These are phyloP conservation scores for Lactarius psammicola DNA, from an alignment of 768 basidiomycete species.

Conservation along the genomic window DNA sequence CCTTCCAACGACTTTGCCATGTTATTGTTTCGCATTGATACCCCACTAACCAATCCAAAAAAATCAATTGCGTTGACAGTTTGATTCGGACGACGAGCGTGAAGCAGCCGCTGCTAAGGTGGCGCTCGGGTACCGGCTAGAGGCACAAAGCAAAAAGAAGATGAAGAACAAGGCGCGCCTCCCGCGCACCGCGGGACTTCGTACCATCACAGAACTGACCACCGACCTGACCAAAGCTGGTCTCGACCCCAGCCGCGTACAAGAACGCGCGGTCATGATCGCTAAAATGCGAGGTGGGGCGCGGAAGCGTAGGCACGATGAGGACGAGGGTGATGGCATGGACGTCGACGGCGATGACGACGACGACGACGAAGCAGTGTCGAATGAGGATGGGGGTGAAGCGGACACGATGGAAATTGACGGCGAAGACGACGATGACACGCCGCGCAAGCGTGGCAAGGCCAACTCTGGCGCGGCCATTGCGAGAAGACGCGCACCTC, in stretches of 20 bases:
- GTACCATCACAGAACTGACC: slow-evolving; percentile 71
- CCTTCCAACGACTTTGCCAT: neutral
- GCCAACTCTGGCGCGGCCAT: slow-evolving; percentile 56
- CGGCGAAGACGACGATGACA: slow-evolving; percentile 41
- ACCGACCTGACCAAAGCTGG: slow-evolving; percentile 83
- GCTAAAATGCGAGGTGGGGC: slow-evolving; percentile 71
- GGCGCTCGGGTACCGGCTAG: slow-evolving; percentile 64
- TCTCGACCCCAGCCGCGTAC: slow-evolving; percentile 80
- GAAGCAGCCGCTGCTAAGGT: slow-evolving; percentile 63
- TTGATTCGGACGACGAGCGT: slow-evolving; percentile 68
- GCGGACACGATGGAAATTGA: slow-evolving; percentile 40
- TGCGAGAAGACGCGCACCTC: slow-evolving; percentile 54
- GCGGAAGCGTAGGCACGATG: slow-evolving; percentile 65
- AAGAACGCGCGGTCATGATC: slow-evolving; percentile 83
- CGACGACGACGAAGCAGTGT: slow-evolving; percentile 35
- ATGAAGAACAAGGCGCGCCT: slow-evolving; percentile 81
- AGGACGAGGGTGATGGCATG: slow-evolving; percentile 37
- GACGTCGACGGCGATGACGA: slow-evolving; percentile 41
- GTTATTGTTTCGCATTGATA: neutral
- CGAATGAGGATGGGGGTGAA: slow-evolving; percentile 42
- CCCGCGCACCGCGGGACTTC: slow-evolving; percentile 71
- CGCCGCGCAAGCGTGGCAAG: slow-evolving; percentile 61
- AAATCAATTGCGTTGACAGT: slow-evolving; percentile 31
- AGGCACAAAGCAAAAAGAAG: slow-evolving; percentile 80
- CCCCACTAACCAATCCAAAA: neutral